Conservation (phyloP, 2,329 filamentous ascomycete species). For the Diplodia corticola region DNA sequence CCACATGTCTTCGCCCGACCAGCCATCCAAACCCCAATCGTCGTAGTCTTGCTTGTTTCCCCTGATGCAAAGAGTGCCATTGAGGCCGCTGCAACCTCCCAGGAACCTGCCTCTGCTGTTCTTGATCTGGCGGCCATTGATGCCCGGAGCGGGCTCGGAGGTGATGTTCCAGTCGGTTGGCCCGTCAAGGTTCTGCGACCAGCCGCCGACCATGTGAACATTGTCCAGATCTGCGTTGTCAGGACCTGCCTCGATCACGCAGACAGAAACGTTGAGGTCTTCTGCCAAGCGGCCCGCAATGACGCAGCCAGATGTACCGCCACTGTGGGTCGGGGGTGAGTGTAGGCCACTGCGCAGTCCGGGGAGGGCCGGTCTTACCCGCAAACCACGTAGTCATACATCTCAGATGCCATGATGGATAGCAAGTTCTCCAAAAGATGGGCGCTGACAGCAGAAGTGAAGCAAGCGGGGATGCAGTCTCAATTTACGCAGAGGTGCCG, state of each 20-base stretch:
- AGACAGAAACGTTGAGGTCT: constrained; percentile 43
- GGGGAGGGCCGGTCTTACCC: constrained; percentile 21
- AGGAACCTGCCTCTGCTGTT: constrained; percentile 53
- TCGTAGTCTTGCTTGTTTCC: constrained; percentile 54
- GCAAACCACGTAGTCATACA: constrained; percentile 24
- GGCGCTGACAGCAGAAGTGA: neutral
- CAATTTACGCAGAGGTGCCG: neutral
- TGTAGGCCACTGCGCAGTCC: neutral
- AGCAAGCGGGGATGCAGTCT: too few species aligned
- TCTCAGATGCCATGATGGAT: neutral
- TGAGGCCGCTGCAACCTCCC: constrained; percentile 52
- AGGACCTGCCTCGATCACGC: constrained; percentile 52
- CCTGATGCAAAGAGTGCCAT: constrained; percentile 53
- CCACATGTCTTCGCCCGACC: constrained; percentile 59
- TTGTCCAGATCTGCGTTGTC: constrained; percentile 50
- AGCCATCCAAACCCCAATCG: constrained; percentile 57
- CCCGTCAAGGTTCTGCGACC: constrained; percentile 50
- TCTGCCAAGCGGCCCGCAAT: constrained; percentile 51
- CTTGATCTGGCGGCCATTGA: constrained; percentile 49
- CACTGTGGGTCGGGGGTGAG: constrained; percentile 34
- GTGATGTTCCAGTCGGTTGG: constrained; percentile 56
- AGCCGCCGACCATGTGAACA: constrained; percentile 53
- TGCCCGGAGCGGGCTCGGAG: constrained; percentile 42
- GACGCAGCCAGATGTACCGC: constrained; percentile 52
- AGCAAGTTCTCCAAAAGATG: neutral